Percentiles rank a stretch among this genome's conserved stretches.
These are phyloP conservation scores for Penicillium simplicissimum DNA, from an alignment of 495 filamentous ascomycete species.

Conservation along the genomic window DNA sequence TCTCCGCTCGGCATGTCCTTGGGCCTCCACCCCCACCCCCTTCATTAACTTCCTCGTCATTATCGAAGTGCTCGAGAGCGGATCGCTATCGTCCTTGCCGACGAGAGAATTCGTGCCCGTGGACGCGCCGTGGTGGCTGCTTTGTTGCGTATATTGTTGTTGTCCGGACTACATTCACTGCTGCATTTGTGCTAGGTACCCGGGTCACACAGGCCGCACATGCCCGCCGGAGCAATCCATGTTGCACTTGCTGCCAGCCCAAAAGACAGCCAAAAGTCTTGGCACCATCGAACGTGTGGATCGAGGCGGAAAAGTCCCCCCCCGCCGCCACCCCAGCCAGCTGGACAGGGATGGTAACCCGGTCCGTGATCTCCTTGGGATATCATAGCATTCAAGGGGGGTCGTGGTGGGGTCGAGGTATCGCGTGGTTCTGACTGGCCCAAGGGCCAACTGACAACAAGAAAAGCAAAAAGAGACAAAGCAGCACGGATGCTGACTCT, in stretches of 20 bases:
- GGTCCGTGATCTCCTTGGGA: not conserved
- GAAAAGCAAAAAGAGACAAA: not conserved
- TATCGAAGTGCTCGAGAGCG: not conserved
- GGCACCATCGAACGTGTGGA: not conserved
- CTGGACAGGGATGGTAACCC: not conserved
- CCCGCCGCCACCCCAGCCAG: not conserved
- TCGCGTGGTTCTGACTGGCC: not conserved
- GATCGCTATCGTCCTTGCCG: not conserved
- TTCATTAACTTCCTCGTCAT: not conserved
- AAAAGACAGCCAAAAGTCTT: not conserved
- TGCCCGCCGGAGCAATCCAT: not conserved
- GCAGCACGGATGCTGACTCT: not conserved
- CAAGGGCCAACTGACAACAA: not conserved
- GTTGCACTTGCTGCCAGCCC: not conserved
- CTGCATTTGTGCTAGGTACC: not conserved
- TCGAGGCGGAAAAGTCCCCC: not conserved
- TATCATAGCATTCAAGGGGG: not conserved
- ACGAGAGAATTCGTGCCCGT: not conserved
- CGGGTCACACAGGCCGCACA: not conserved
- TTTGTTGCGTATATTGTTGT: conserved; percentile 1
- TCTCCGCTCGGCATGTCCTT: not conserved
- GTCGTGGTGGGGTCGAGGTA: not conserved
- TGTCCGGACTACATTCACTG: not conserved
- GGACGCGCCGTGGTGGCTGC: conserved; percentile 9
- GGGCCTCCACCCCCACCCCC: not conserved